Evolutionary conservation across 768 basidiomycete genomes (phyloP), one percentile per base, ranked within the genome.

Genomic region (Mycena alexandri): DNA sequence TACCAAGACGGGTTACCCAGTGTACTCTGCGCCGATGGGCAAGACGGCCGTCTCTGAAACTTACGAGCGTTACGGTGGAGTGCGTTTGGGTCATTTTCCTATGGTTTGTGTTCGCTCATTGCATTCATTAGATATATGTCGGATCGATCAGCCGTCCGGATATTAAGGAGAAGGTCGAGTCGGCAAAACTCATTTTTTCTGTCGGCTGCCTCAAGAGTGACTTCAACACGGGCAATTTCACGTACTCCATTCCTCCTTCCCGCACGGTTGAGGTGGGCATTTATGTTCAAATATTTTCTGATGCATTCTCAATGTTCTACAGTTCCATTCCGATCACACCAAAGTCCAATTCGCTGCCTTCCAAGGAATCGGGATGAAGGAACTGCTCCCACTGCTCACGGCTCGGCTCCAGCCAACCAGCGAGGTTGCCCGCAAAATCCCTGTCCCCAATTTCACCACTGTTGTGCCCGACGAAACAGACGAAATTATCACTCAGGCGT

Each of bases 161-260:
- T 25, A 81, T 94, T 70, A 91, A 89, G 77, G 86, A 89, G 59
- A 87, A 84, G 67, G 88, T 96, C 33, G 94, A 96, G 78, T 81
- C 75, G 3, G 89, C 93, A 5, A 92, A 90, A 70, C 81, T 96
- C 47, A 88, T 94, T 56, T 74, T 96, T 14, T 92, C 91, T 14
- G 81, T 96, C 64, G 93, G 93, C 5, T 78, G 81, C 1, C 80
- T 93, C 55, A 87, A 86, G 75, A 89, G 86, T 51, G 94, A 96
- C 76, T 95, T 94, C 82, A 96, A 96, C 78, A 93, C 93, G 1
- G 95, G 94, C 36, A 92, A 91, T 77, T 95, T 94, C 78, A 91
- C 91, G 0, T 94, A 93, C 73, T 86, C 85, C 55, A 89, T 91
- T 51, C 88, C 90, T 6, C 82, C 82, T 0, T 76, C 78, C 13